Base-by-base conservation (phyloP, 441 rosid genomes). In the Pelargonium citronellum region DNA sequence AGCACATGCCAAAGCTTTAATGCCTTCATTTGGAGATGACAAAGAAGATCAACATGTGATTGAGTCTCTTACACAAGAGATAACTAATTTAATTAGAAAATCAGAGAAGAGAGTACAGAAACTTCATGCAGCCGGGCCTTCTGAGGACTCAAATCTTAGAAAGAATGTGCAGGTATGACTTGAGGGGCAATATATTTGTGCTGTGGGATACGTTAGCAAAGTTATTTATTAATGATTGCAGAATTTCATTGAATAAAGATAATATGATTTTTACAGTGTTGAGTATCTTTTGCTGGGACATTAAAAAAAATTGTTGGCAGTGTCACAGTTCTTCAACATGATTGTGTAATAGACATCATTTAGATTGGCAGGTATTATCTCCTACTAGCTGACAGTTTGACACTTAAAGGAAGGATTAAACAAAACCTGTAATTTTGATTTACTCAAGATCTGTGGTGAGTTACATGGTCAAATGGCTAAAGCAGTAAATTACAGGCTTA, bases 1-100 rank as follows among this genome's bases (percentile, higher is more conserved):
- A 80, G 91, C 95, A 76, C 96, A 91, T 77, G 89, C 91, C 43
- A 93, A 93, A 78, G 97, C 98, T 49, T 77, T 93, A 75, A 91
- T 93, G 97, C 98, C 98, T 47, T 89, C 96, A 0, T 90, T 92
- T 76, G 98, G 92, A 41, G 98, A 92, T 72, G 95, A 85, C 73
- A 91, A 82, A 83, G 98, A 91, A 73, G 97, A 89, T 74, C 98
- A 93, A 69, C 88, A 64, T 16, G 69, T 77, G 66, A 93, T 93
- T 24, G 97, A 93, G 87, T 66, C 82, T 77, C 85, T 91, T 70
- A 89, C 97, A 47, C 91, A 79, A 11, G 96, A 89, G 78, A 70
- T 89, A 70, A 93, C 98, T 22, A 77, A 78, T 71, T 71, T 91
- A 15, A 73, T 93, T 80, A 91, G 72, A 80, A 89, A 83, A 80